Base-by-base conservation (phyloP, 371 early-diverging fungal species). In the Syncephalastrum racemosum region DNA sequence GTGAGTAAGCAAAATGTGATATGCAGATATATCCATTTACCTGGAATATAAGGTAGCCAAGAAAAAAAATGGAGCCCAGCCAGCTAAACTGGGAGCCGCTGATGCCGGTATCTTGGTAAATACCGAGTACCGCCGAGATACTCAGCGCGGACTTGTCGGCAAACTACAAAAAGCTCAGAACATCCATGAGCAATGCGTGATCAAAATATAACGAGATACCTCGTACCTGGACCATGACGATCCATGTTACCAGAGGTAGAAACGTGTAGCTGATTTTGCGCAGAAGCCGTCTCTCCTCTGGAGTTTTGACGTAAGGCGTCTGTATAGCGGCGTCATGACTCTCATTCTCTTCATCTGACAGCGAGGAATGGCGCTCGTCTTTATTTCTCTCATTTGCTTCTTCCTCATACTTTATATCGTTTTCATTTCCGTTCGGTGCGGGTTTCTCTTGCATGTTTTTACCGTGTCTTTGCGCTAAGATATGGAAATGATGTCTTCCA, bases 141-240 rank as follows among this genome's bases (percentile, higher is more conserved):
- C 58, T 59, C 5, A 76, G 48, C 4, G 70, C 47, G 2, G 64
- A 46, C 24, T 70, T 70, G 40, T 73, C 77, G 25, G 64, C 56
- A 50, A 61, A 61, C 62, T 61, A 40, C 16, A 43, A 13, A 22
- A 13, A 20, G 16, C 16, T 50, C 41, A 40, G 12, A 31, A 10
- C 36, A 31, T 10, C 5, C 36, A 8, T 31, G 36, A 31, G 36
- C 10, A 10, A 10, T 31, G 10, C 10, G 10, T 31, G 10, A 2
- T 2, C 36, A 31, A 10, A 31, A 31, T 7, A 8, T 8, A 31
- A 31, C 36, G 10, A 7, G 0, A 5, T 31, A 16, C n/a, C 10
- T 48, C 42, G 45, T 64, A 68, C 72, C 53, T 68, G 72, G 19
- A 68, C 65, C 25, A 70, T 64, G 6, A 70, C 46, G 23, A 70